Conservation (phyloP, 805 yeast genomes). For the Lachancea mirantina region DNA sequence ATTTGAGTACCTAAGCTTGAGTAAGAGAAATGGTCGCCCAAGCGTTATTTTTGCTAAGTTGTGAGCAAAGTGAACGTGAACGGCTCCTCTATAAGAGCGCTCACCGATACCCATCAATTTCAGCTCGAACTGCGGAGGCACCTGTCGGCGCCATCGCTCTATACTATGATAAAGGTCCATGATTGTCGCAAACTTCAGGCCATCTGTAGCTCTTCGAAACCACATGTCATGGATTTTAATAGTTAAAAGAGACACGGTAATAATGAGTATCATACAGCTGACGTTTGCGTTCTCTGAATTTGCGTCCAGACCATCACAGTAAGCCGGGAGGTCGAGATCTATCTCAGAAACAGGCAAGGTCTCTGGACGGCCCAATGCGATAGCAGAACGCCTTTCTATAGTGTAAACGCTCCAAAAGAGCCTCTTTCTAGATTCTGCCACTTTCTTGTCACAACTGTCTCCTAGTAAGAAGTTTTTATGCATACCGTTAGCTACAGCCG, state of each 20-base stretch:
- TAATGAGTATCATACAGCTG: conserved; percentile 9
- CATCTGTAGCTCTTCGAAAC: conserved; percentile 9
- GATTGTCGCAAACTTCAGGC: conserved; percentile 9
- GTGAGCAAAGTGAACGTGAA: conserved; percentile 9
- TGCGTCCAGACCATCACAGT: conserved; percentile 7
- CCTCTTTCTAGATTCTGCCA: conserved; percentile 9
- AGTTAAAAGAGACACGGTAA: conserved; percentile 9
- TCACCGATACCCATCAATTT: conserved; percentile 8
- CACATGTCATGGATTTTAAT: conserved; percentile 10
- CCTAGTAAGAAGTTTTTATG: conserved; percentile 7
- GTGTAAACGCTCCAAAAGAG: conserved; percentile 10
- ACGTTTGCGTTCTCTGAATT: conserved; percentile 9
- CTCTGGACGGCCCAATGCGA: conserved; percentile 10
- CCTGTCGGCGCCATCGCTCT: conserved; percentile 9
- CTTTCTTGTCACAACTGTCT: conserved; percentile 4
- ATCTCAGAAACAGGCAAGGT: conserved; percentile 10
- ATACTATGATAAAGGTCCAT: conserved; percentile 9
- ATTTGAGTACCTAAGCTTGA: conserved; percentile 7
- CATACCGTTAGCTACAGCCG: conserved; percentile 11
- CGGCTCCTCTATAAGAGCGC: conserved; percentile 8
- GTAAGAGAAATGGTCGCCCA: conserved; percentile 9
- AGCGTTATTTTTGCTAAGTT: conserved; percentile 9
- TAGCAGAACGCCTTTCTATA: conserved; percentile 10
- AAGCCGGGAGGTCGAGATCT: conserved; percentile 9
- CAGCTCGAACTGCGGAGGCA: conserved; percentile 6